phyloP scores from a whole-genome alignment of 441 rosid species.

The Jatropha podagrica region DNA sequence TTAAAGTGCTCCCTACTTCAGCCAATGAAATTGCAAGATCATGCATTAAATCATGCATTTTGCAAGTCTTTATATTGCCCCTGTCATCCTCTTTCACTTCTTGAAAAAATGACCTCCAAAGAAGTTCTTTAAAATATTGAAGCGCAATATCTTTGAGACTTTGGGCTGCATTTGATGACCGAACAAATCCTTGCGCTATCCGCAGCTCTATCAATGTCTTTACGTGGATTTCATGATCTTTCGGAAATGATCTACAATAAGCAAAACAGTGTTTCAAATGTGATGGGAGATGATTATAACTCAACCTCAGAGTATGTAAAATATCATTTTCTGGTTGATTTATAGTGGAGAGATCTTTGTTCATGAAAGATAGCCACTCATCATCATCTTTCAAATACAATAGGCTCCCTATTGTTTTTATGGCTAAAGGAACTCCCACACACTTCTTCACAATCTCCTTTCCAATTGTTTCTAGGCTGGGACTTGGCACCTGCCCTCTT shows the following conservation, averaged over 20 bases:
- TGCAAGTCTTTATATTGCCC: constrained; percentile 16
- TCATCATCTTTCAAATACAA: neutral
- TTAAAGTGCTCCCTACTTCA: neutral
- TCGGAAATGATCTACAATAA: constrained; percentile 22
- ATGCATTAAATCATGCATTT: constrained; percentile 34
- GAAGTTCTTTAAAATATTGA: neutral
- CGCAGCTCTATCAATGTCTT: constrained; percentile 1
- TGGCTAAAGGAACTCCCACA: constrained; percentile 29
- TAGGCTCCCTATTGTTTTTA: neutral
- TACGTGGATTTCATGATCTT: neutral
- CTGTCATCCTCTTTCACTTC: constrained; percentile 20
- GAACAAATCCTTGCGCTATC: constrained; percentile 27
- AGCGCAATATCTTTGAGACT: neutral
- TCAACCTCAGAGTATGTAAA: constrained; percentile 11
- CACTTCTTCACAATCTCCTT: constrained; percentile 24
- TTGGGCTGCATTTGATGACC: neutral
- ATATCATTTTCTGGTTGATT: neutral
- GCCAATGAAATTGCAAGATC: constrained; percentile 28
- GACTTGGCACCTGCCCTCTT: neutral
- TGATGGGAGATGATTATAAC: constrained; percentile 24
- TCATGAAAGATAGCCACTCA: neutral
- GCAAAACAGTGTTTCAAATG: constrained; percentile 29
- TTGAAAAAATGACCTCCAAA: constrained; percentile 25
- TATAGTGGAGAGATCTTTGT: neutral
- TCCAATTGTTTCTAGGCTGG: neutral